Percentiles rank a stretch among this genome's conserved stretches.
phyloP scores from a whole-genome alignment of 2,329 filamentous ascomycete genomes.

The Hirsutella thompsonii region DNA sequence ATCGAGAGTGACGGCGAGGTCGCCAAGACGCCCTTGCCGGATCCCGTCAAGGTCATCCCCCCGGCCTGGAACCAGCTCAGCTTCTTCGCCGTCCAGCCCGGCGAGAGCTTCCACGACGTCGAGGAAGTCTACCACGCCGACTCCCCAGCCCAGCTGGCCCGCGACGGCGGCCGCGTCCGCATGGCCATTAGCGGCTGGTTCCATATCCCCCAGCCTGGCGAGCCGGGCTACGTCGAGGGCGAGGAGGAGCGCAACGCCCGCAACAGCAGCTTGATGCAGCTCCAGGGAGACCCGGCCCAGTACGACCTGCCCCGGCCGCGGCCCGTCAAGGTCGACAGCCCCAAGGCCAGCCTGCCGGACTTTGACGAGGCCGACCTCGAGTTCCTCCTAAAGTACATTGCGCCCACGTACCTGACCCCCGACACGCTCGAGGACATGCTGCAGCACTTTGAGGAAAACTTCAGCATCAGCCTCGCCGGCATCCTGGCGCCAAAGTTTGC shows the following conservation, averaged over 20 bases:
- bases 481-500: conserved; percentile 73
- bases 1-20: conserved; percentile 53
- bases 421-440: conserved; percentile 77
- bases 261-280: conserved; percentile 82
- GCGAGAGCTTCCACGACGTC: conserved; percentile 98
- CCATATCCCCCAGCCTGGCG: conserved; percentile 89
- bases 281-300: conserved; percentile 81
- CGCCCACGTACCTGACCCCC: conserved; percentile 81
- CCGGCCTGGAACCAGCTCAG: conserved; percentile 95
- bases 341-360: conserved; percentile 34
- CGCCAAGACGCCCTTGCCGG: conserved; percentile 68
- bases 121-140: conserved; percentile 83
- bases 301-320: conserved; percentile 68
- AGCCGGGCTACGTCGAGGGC: conserved; percentile 81
- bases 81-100: conserved; percentile 96
- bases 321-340: conserved; percentile 32
- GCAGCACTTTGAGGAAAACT: conserved; percentile 70
- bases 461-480: conserved; percentile 67
- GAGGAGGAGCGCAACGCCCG: conserved; percentile 79
- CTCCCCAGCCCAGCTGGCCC: conserved; percentile 44
- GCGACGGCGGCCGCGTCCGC: conserved; percentile 64
- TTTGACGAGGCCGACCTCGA: conserved; percentile 72
- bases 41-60: conserved; percentile 71
- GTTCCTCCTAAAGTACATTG: conserved; percentile 81
- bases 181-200: conserved; percentile 99